A percentile compares a stretch with the other conserved stretches of the same genome.
phyloP scores from a whole-genome alignment of 148 eudicot species.

The Amaranthus palmeri region DNA sequence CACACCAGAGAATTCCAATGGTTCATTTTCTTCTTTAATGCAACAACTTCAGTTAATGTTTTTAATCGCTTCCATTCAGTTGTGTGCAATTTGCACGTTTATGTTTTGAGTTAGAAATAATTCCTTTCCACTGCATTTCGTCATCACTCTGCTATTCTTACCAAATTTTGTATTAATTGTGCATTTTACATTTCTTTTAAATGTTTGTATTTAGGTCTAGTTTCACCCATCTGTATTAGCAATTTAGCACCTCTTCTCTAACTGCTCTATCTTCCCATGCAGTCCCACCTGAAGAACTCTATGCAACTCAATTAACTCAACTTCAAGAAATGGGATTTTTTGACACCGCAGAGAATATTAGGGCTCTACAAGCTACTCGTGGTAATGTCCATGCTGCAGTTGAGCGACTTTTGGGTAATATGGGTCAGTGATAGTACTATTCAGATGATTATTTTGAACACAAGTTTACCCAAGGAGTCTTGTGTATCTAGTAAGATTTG shows the following conservation, averaged over 20 bases:
- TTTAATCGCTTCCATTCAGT: no score
- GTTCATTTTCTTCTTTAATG: slow-evolving; percentile 24
- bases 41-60: no score
- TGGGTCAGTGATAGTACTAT: slow-evolving; percentile 43
- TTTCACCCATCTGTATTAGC: neutral
- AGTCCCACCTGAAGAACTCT: slow-evolving; percentile 96
- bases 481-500: slow-evolving; percentile 28
- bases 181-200: neutral
- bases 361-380: slow-evolving; percentile 77
- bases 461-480: slow-evolving; percentile 8
- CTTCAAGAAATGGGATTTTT: slow-evolving; percentile 98
- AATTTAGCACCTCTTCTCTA: neutral
- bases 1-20: slow-evolving; percentile 49
- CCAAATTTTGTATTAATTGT: no score
- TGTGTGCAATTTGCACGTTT: no score
- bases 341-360: slow-evolving; percentile 78
- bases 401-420: slow-evolving; percentile 75
- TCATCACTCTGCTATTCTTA: no score
- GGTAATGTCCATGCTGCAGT: slow-evolving; percentile 98
- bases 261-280: neutral
- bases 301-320: slow-evolving; percentile 84
- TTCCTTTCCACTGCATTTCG: no score
- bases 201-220: neutral
- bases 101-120: no score
- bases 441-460: neutral